Conservation (phyloP, 177 flowering plant species). For the Telopea speciosissima region DNA sequence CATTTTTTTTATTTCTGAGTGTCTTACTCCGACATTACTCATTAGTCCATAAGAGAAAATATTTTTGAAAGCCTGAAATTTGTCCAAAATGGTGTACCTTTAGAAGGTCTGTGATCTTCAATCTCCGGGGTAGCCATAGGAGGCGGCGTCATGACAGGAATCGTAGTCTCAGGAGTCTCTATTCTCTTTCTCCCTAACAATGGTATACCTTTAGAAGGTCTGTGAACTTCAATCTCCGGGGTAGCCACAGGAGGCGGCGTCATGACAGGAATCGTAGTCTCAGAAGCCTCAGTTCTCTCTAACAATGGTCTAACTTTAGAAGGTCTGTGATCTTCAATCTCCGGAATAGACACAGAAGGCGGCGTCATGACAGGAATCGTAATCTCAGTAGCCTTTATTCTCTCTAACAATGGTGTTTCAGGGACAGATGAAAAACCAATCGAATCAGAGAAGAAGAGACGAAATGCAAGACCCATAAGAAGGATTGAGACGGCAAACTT, state of each 20-base stretch:
- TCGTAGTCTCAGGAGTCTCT: constrained; percentile 6
- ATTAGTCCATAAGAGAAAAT: too few relatives aligned
- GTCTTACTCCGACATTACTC: not conserved
- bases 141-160: constrained; percentile 12
- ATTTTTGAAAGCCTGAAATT: not conserved
- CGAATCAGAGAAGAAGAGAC: constrained; percentile 34
- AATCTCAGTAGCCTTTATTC: not conserved
- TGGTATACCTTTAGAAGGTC: too few relatives aligned
- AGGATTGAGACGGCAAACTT: constrained; percentile 43
- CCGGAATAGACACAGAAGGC: too few relatives aligned
- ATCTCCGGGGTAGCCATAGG: constrained; percentile 13
- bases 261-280: constrained; percentile 10
- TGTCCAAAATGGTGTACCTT: not conserved
- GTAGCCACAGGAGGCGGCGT: too few relatives aligned
- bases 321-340: constrained; percentile 23
- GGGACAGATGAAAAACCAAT: constrained; percentile 21
- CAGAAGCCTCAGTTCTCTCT: not conserved
- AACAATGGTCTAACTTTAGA: constrained; percentile 2
- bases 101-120: constrained; percentile 21
- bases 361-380: too few relatives aligned
- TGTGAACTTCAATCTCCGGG: too few relatives aligned
- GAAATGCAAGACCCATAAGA: constrained; percentile 50
- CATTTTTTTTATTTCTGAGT: not conserved
- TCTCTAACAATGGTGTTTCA: constrained; percentile 19
- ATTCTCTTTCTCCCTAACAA: constrained; percentile 15